Conservation (phyloP, 805 yeast species). For the Candida patagonica region DNA sequence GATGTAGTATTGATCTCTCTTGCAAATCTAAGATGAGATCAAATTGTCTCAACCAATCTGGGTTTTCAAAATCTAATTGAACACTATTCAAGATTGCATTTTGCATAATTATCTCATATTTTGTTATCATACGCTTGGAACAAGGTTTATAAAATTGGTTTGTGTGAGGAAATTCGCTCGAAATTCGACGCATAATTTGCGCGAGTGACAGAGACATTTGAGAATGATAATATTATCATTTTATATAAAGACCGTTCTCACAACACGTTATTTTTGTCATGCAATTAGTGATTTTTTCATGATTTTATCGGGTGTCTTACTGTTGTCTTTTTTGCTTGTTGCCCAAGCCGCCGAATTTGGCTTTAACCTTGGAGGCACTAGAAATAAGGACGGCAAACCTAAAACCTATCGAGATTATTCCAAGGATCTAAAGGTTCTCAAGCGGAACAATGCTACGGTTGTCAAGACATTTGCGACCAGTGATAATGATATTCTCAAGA, state of each 20-base stretch:
- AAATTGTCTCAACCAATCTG: too few species aligned
- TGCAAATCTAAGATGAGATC: slow-evolving; percentile 1
- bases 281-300: background rate
- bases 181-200: too few species aligned
- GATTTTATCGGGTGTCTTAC: background rate
- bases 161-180: too few species aligned
- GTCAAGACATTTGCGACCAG: slow-evolving; percentile 86
- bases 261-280: too few species aligned
- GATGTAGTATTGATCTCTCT: slow-evolving; percentile 53
- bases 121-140: too few species aligned
- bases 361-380: slow-evolving; percentile 79
- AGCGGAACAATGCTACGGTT: slow-evolving; percentile 43
- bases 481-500: slow-evolving; percentile 85
- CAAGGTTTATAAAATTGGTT: too few species aligned
- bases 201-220: too few species aligned
- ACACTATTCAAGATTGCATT: too few species aligned
- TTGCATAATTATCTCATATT: too few species aligned
- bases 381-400: slow-evolving; percentile 59
- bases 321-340: background rate
- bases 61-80: too few species aligned
- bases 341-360: slow-evolving; percentile 36
- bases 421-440: slow-evolving; percentile 52
- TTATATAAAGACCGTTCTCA: background rate
- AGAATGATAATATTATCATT: background rate
- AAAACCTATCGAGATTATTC: slow-evolving; percentile 64